Conservation (phyloP, 176 grass and related monocot genomes). For the Dactylis glomerata region DNA sequence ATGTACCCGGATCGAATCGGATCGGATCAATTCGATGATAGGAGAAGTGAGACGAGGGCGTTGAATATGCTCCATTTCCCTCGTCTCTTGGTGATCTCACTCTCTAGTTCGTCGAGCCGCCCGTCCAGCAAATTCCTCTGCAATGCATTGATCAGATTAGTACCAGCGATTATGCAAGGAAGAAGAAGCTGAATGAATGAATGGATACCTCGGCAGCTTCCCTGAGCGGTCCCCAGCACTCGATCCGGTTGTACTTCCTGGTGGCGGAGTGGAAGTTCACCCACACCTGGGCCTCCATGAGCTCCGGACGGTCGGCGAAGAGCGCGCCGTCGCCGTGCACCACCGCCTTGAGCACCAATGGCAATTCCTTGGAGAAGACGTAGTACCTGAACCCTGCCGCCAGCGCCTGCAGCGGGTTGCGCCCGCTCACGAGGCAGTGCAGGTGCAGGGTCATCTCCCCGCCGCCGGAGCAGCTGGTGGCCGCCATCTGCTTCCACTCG, state of each 20-base stretch:
- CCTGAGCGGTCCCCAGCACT: conserved; percentile 82
- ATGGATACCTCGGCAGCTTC: conserved; percentile 50
- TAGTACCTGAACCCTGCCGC: conserved; percentile 81
- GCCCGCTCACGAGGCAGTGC: conserved; percentile 91
- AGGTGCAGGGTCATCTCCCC: conserved; percentile 73
- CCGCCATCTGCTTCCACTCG: conserved; percentile 74
- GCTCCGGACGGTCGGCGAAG: conserved; percentile 63
- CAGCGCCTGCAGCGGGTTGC: conserved; percentile 76
- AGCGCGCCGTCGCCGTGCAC: conserved; percentile 69
- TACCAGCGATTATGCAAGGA: too few species aligned
- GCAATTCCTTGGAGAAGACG: conserved; percentile 93
- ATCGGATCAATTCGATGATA: conserved; percentile 24
- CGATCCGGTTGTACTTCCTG: conserved; percentile 73
- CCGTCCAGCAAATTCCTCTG: conserved; percentile 54
- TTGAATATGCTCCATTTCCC: conserved; percentile 56
- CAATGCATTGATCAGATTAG: not conserved
- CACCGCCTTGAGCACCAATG: conserved; percentile 88
- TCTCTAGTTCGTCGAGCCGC: conserved; percentile 33
- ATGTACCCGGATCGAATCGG: not conserved
- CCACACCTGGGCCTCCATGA: conserved; percentile 81
- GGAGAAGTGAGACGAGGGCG: conserved; percentile 69
- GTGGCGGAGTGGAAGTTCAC: conserved; percentile 89
- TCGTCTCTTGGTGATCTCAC: conserved; percentile 30
- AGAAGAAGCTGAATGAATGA: too few species aligned
- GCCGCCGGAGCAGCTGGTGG: not conserved